Base-by-base conservation (phyloP, 805 yeast species). In the Hanseniaspora vineae region DNA sequence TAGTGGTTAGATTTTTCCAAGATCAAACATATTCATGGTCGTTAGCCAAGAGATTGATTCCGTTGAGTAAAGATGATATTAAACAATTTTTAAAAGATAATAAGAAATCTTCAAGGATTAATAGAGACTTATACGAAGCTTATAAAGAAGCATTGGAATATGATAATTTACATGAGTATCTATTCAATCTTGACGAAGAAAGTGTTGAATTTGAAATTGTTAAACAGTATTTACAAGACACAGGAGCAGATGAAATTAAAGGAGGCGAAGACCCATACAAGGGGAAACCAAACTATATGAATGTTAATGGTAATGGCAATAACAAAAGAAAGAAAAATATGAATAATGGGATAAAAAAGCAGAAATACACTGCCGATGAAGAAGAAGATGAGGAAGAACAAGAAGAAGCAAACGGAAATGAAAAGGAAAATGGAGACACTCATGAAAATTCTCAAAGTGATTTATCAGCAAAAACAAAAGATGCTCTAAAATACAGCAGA, bases 21-120 rank as follows among this genome's bases (percentile, higher is more conserved):
- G 66, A 62, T 49, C 60, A 64, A 9, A 61, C 66, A 9, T 62
- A 61, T 46, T 62, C 61, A 47, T 62, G 66, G 66, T 64, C 58
- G 32, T 55, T 55, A 46, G 62, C 66, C 11, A 52, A 53, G 10
- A 53, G 52, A 46, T 44, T 62, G 37, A 54, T 49, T 37, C 50
- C 53, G 17, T 49, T 62, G 43, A 51, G 48, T 1, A 19, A 46
- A 11, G 45, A 49, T 3, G 46, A 37, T 10, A 55, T 59, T 6
- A 49, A 54, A 4, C 44, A 50, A 23, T 58, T 53, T 46, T 47
- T 60, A 35, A 51, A 54, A 14, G 50, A 52, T 35, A n/a, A 39
- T 35, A n/a, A 44, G 51, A 20, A 49, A 43, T 42, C 46, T 46
- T 19, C 49, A 42, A 35, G 46, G 46, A 20, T 56, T 50, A 40